Percentiles rank a stretch among this genome's conserved stretches.
phyloP scores from a whole-genome alignment of 2,329 filamentous ascomycete species.

The Gaeumannomyces tritici region DNA sequence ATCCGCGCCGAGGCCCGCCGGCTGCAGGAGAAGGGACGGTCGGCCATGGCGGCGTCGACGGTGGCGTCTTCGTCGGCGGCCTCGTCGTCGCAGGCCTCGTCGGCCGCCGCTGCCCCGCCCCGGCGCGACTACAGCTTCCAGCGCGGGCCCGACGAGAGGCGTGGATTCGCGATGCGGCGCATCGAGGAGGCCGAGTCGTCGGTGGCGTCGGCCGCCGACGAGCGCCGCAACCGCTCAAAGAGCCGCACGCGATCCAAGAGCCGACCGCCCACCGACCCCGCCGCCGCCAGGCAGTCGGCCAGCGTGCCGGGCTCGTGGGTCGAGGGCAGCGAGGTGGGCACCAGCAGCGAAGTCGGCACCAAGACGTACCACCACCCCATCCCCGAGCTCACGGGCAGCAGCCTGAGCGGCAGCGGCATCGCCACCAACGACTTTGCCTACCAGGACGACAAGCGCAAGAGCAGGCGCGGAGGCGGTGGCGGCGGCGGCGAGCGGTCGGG shows the following conservation, averaged over 20 bases:
- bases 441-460: constrained; percentile 32
- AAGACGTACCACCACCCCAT: constrained; percentile 48
- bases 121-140: constrained; percentile 46
- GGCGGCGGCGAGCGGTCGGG: constrained; percentile 11
- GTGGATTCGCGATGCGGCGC: constrained; percentile 14
- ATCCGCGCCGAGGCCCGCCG: constrained; percentile 46
- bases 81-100: constrained; percentile 9
- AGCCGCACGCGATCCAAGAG: not conserved
- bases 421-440: constrained; percentile 24
- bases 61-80: constrained; percentile 8
- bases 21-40: constrained; percentile 43
- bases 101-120: constrained; percentile 12
- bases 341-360: constrained; percentile 40
- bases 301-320: constrained; percentile 25
- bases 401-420: constrained; percentile 17
- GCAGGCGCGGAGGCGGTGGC: constrained; percentile 25
- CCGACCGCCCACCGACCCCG: not conserved
- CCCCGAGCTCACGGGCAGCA: constrained; percentile 35
- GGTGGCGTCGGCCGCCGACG: not conserved
- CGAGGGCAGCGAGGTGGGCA: constrained; percentile 25
- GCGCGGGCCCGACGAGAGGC: constrained; percentile 25
- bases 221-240: not conserved
- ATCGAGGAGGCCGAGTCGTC: constrained; percentile 19
- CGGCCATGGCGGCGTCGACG: constrained; percentile 14
- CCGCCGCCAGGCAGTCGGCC: too few species aligned